Evolutionary conservation across 2,329 filamentous ascomycete genomes (phyloP), one percentile per base, ranked within the genome.

Genomic region (Neofusicoccum parvum): DNA sequence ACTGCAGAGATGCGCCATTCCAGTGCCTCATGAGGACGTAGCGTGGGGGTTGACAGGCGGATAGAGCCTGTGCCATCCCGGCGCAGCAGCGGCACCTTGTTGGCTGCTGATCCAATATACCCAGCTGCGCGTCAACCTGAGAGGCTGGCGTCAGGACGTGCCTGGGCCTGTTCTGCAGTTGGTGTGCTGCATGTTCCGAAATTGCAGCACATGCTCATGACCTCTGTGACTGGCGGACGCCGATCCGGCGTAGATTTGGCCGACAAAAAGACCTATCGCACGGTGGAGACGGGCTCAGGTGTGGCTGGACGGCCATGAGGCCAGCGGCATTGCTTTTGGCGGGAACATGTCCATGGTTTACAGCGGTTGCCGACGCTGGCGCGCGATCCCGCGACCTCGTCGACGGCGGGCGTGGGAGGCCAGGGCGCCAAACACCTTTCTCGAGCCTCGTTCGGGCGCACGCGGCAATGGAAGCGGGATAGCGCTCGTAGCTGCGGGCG

Each of bases 61-160:
- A 60, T 60, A 60, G 56, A 48, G 56, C 56, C 56, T 60, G 56
- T 60, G 56, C 56, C 41, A 60, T 48, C 56, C 56, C 43, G 27
- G 56, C 20, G 23, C 54, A 34, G 39, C 53, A 41, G 36, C 53
- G 20, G 53, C 53, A 56, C 53, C 53, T 17, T 59, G 54, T 59
- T 60, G 56, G 56, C 56, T 48, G 56, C 48, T 34, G 56, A 60
- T 60, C 56, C 56, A 60, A 60, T 60, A 59, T 41, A 60, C 56
- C 15, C 56, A 60, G 56, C 56, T 60, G 56, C 56, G 56, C 56
- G 56, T 60, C 56, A 60, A 60, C 56, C 53, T 36, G 56, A 48
- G 54, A 59, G 54, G 54, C 54, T 59, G 54, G 54, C 54, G 54
- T 41, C 54, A 56, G 53, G 53, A 56, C 53, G 53, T 56, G 53